A percentile compares a stretch with the other conserved stretches of the same genome.
Evolutionary conservation across 1,139 yeast species (phyloP).

Genomic region (Maudiozyma humilis): DNA sequence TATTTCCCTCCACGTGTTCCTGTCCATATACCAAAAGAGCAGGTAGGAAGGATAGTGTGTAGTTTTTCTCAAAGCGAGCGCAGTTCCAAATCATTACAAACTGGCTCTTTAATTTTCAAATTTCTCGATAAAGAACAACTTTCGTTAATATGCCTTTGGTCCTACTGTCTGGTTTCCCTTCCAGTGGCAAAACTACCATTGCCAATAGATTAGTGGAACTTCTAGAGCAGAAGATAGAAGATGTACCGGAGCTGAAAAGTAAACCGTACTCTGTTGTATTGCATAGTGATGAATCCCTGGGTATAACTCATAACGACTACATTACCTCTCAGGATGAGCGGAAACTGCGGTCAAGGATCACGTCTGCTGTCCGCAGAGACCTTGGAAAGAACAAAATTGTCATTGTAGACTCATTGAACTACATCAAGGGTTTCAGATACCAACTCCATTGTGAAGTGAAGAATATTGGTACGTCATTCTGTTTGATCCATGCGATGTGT

Average conservation of each 20-base stretch:
- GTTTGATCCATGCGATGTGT: slow-evolving; percentile 71
- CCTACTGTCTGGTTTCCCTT: slow-evolving; percentile 75
- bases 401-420: slow-evolving; percentile 75
- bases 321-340: slow-evolving; percentile 66
- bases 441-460: slow-evolving; percentile 92
- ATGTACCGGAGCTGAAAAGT: slow-evolving; percentile 36
- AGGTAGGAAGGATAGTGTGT: too few relatives aligned
- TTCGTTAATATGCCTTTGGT: slow-evolving; percentile 69
- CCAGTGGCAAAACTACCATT: slow-evolving; percentile 74
- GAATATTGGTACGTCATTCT: slow-evolving; percentile 70
- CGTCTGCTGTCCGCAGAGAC: slow-evolving; percentile 82
- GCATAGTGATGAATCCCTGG: slow-evolving; percentile 71
- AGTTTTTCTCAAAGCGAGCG: too few relatives aligned
- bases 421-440: slow-evolving; percentile 91
- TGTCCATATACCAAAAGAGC: too few relatives aligned
- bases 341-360: slow-evolving; percentile 72
- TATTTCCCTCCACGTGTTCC: too few relatives aligned
- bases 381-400: slow-evolving; percentile 63
- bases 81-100: too few relatives aligned
- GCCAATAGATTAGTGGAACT: slow-evolving; percentile 47
- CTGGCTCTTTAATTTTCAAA: not conserved
- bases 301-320: slow-evolving; percentile 62
- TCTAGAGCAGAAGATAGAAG: slow-evolving; percentile 46
- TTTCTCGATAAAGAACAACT: too few relatives aligned
- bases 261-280: slow-evolving; percentile 45